Evolutionary conservation across 225 moss, liverwort and hornwort species (phyloP).

Genomic region (Sphagnum tenellum): DNA sequence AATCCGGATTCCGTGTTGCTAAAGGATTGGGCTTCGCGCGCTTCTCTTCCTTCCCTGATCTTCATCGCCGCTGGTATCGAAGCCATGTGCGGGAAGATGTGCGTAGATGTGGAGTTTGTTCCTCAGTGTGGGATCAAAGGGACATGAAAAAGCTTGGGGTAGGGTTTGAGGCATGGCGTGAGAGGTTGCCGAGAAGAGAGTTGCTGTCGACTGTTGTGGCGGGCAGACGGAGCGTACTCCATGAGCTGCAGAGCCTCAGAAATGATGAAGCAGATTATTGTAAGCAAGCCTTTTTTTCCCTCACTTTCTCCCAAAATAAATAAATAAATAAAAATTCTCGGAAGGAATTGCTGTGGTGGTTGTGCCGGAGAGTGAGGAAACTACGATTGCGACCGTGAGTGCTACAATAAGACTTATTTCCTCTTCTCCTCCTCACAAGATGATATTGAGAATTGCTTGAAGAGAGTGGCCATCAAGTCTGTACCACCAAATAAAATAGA

Average conservation of each 20-base stretch:
- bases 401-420: no score
- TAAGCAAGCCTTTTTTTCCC: neutral
- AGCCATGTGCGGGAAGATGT: conserved; percentile 6
- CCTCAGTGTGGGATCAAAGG: neutral
- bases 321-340: neutral
- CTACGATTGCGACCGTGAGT: no score
- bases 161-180: conserved; percentile 12
- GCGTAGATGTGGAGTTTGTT: neutral
- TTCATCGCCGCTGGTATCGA: conserved; percentile 7
- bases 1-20: neutral
- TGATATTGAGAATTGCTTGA: no score
- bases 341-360: no score
- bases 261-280: conserved; percentile 49
- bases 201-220: conserved; percentile 15
- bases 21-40: no score
- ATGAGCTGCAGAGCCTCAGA: conserved; percentile 61
- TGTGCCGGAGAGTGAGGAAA: no score
- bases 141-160: conserved; percentile 4
- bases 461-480: no score
- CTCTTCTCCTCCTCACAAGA: no score
- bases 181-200: conserved; percentile 7
- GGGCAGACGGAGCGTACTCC: conserved; percentile 37
- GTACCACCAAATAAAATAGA: no score
- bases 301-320: neutral
- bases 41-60: conserved; percentile 4